Percentiles rank a stretch among this genome's conserved stretches.
These are phyloP conservation scores for Encephalitozoon cuniculi DNA, from an alignment of 371 early-diverging fungal genomes.

Conservation along the genomic window DNA sequence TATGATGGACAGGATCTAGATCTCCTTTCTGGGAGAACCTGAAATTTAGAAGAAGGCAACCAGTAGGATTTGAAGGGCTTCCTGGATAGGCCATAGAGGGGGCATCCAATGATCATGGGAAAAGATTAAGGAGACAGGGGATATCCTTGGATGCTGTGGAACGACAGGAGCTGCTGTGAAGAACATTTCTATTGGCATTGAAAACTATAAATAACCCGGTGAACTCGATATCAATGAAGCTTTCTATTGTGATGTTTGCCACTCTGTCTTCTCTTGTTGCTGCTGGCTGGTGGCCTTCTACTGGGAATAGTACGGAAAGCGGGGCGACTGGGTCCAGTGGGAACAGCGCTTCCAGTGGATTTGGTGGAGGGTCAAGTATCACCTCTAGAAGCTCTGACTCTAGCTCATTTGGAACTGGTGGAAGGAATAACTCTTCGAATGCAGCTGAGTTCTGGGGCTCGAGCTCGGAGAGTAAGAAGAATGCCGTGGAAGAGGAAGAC, in stretches of 20 bases:
- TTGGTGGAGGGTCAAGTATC: too few species aligned
- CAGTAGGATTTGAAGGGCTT: background rate
- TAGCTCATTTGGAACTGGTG: too few species aligned
- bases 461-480: too few species aligned
- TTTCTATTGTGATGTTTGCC: background rate
- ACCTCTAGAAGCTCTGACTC: too few species aligned
- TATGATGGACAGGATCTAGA: background rate
- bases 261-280: background rate
- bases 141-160: background rate
- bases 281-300: too few species aligned
- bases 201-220: background rate
- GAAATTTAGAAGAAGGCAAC: background rate
- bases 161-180: background rate
- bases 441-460: too few species aligned
- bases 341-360: too few species aligned
- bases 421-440: too few species aligned
- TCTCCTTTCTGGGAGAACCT: background rate
- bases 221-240: background rate
- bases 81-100: background rate
- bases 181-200: background rate
- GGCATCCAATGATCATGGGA: background rate
- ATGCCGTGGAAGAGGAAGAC: too few species aligned
- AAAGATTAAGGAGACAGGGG: background rate
- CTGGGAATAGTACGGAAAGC: too few species aligned
- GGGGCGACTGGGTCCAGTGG: too few species aligned